These are phyloP conservation scores for Aureobasidium namibiae DNA, from an alignment of 2,329 filamentous ascomycete genomes.

Conservation along the genomic window DNA sequence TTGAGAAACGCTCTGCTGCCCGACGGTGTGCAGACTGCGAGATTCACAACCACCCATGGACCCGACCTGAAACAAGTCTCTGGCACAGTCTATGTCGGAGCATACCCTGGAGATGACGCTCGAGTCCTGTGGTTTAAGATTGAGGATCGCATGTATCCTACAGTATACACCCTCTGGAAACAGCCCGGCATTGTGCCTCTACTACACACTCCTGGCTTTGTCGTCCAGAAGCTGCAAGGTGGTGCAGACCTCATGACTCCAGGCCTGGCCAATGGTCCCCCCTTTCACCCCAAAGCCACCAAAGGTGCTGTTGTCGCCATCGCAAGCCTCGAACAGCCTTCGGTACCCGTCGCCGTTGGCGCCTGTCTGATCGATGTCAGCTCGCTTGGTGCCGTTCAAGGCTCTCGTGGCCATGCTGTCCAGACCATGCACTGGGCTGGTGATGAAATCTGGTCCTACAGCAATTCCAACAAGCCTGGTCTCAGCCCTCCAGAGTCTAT, in stretches of 20 bases:
- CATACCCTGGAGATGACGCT: slow-evolving; percentile 48
- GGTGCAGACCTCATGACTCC: slow-evolving; percentile 64
- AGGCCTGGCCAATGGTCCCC: slow-evolving; percentile 55
- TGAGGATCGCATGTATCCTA: slow-evolving; percentile 48
- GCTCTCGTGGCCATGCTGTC: slow-evolving; percentile 56
- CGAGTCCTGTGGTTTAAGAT: slow-evolving; percentile 58
- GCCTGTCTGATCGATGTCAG: slow-evolving; percentile 57
- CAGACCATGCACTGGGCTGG: slow-evolving; percentile 59
- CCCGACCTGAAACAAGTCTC: slow-evolving; percentile 53
- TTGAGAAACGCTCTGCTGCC: slow-evolving; percentile 54
- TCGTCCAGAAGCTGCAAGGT: slow-evolving; percentile 54
- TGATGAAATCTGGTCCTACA: slow-evolving; percentile 62
- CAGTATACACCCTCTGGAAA: slow-evolving; percentile 60
- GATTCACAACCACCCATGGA: slow-evolving; percentile 58
- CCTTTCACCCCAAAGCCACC: slow-evolving; percentile 51
- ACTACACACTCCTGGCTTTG: slow-evolving; percentile 54
- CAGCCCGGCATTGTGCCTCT: slow-evolving; percentile 54
- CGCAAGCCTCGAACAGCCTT: slow-evolving; percentile 50
- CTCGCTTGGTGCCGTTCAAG: slow-evolving; percentile 46
- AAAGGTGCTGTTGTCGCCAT: slow-evolving; percentile 56
- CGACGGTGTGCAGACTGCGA: slow-evolving; percentile 53
- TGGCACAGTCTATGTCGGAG: slow-evolving; percentile 57
- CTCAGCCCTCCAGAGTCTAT: slow-evolving; percentile 45
- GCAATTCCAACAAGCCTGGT: slow-evolving; percentile 45
- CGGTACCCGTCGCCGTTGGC: slow-evolving; percentile 56